Conservation (phyloP, 331 rosid genomes). For the Quercus phellos region DNA sequence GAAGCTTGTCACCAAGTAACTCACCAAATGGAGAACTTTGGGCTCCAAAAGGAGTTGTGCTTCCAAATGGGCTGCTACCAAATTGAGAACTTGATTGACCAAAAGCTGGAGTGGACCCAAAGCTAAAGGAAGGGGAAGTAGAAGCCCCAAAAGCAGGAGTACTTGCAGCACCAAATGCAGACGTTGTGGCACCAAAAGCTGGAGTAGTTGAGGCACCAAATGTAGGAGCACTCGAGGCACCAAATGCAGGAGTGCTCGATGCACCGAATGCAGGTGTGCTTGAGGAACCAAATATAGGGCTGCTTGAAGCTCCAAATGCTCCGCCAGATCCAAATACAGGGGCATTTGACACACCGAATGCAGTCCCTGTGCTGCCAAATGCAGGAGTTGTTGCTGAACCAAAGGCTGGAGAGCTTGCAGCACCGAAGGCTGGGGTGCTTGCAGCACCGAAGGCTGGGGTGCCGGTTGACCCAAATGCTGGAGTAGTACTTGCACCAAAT, state of each 20-base stretch:
- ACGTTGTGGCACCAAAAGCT: too few species aligned
- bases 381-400: too few species aligned
- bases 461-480: conserved; percentile 40
- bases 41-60: too few species aligned
- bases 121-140: conserved; percentile 64
- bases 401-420: background rate
- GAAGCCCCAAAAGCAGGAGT: conserved; percentile 73
- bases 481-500: conserved; percentile 47
- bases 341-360: conserved; percentile 48
- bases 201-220: conserved; percentile 44
- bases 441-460: conserved; percentile 29
- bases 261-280: conserved; percentile 48
- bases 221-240: conserved; percentile 43
- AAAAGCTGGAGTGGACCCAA: conserved; percentile 57
- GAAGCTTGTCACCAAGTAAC: conserved; percentile 5
- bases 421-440: conserved; percentile 46
- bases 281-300: conserved; percentile 24
- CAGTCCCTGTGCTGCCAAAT: conserved; percentile 26
- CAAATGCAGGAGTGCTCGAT: conserved; percentile 51
- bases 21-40: conserved; percentile 39
- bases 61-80: too few species aligned
- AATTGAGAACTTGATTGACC: conserved; percentile 62
- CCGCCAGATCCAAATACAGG: conserved; percentile 17
- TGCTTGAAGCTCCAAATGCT: conserved; percentile 4
- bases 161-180: conserved; percentile 8